Percentiles rank a stretch among this genome's conserved stretches.
These are phyloP conservation scores for Pseudogymnoascus sp. DNA, from an alignment of 2,329 filamentous ascomycete species.

Conservation along the genomic window DNA sequence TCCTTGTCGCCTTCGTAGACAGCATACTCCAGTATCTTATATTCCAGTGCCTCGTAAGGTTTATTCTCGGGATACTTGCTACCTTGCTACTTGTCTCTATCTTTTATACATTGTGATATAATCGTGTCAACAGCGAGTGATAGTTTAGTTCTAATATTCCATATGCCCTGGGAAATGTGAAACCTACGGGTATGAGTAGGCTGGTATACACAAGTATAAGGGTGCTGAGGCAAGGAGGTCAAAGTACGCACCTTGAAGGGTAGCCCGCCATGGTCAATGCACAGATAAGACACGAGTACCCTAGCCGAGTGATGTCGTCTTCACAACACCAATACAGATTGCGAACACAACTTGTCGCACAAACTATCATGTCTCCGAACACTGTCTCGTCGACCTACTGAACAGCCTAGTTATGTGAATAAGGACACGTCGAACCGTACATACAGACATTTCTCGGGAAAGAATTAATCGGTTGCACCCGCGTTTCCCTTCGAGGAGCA, in stretches of 20 bases:
- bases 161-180: background rate
- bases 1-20: background rate
- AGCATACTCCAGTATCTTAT: background rate
- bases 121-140: background rate
- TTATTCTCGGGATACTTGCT: background rate
- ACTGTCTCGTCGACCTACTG: background rate
- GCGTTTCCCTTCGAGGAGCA: background rate
- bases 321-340: slow-evolving; percentile 1
- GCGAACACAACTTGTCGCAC: background rate
- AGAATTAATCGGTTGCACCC: background rate
- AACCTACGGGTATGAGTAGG: background rate
- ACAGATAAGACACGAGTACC: slow-evolving; percentile 5
- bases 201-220: background rate
- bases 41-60: background rate
- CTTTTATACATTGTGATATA: background rate
- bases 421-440: background rate
- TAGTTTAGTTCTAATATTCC: background rate
- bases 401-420: background rate
- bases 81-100: background rate
- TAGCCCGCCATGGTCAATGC: background rate
- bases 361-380: background rate
- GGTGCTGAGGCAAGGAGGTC: background rate
- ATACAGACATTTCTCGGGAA: background rate
- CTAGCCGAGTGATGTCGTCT: slow-evolving; percentile 6
- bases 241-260: slow-evolving; percentile 2